Conservation (phyloP, 805 yeast genomes). For the Saturnispora mendoncae region DNA sequence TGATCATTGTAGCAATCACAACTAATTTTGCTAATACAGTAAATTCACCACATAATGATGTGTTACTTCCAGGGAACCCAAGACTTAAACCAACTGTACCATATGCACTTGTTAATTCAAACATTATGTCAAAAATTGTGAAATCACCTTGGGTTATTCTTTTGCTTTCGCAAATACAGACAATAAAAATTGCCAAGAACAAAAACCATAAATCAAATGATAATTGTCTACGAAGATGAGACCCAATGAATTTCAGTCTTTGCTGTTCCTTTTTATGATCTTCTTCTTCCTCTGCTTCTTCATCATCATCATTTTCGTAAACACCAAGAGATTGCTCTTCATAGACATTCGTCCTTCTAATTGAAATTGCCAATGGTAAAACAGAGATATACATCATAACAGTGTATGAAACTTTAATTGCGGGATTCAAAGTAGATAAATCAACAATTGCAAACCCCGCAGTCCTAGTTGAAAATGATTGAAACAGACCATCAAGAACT, state of each 20-base stretch:
- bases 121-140: constrained; percentile 62
- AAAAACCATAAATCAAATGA: constrained; percentile 94
- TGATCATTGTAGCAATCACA: constrained; percentile 78
- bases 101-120: constrained; percentile 89
- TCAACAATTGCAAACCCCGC: constrained; percentile 81
- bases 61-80: constrained; percentile 61
- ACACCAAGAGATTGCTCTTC: constrained; percentile 96
- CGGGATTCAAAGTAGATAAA: constrained; percentile 67
- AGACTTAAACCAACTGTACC: constrained; percentile 92
- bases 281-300: constrained; percentile 30
- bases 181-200: constrained; percentile 73
- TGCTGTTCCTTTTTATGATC: constrained; percentile 28
- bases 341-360: constrained; percentile 93
- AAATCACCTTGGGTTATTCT: constrained; percentile 46
- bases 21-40: constrained; percentile 69
- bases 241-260: constrained; percentile 60
- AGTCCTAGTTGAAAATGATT: constrained; percentile 87
- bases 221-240: constrained; percentile 84
- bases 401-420: constrained; percentile 87
- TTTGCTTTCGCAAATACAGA: constrained; percentile 78
- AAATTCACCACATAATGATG: constrained; percentile 71
- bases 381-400: constrained; percentile 98
- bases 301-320: constrained; percentile 32
- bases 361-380: constrained; percentile 90
- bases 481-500: constrained; percentile 76